Evolutionary conservation across 495 filamentous ascomycete genomes (phyloP).

Genomic region (Tuber aestivum): DNA sequence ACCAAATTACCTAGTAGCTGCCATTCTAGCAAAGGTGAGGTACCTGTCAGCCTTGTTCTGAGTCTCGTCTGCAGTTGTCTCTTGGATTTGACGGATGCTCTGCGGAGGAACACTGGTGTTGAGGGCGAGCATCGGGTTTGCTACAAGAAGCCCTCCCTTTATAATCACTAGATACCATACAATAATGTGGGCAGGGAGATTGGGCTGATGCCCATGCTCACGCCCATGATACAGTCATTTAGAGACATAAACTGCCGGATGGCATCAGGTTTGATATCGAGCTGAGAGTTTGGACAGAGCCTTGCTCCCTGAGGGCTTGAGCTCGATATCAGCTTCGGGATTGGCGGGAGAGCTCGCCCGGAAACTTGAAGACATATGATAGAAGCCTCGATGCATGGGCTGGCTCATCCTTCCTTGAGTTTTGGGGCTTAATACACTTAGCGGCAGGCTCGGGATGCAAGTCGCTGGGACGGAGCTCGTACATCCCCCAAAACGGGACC

Average conservation of each 20-base stretch:
- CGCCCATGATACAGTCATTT: neutral
- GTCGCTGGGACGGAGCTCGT: neutral
- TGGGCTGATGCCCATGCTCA: neutral
- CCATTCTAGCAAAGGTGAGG: neutral
- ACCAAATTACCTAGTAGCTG: neutral
- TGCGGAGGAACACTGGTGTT: neutral
- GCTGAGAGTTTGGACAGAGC: neutral
- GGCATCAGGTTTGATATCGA: neutral
- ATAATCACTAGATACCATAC: neutral
- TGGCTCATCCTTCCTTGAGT: neutral
- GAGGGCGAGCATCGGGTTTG: neutral
- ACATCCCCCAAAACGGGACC: neutral
- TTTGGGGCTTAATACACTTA: slow-evolving; percentile 4
- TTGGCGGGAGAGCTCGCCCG: neutral
- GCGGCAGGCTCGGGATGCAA: neutral
- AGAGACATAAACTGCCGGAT: neutral
- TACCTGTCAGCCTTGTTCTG: slow-evolving; percentile 2
- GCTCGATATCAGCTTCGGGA: neutral
- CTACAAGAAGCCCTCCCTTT: neutral
- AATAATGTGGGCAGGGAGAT: neutral
- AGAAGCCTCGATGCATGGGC: neutral
- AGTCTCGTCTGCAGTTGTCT: neutral
- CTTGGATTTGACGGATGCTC: neutral
- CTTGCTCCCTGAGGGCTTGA: neutral
- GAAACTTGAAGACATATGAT: neutral